A percentile compares a stretch with the other conserved stretches of the same genome.
phyloP scores from a whole-genome alignment of 2,329 filamentous ascomycete species.

The Apiospora malaysiana region DNA sequence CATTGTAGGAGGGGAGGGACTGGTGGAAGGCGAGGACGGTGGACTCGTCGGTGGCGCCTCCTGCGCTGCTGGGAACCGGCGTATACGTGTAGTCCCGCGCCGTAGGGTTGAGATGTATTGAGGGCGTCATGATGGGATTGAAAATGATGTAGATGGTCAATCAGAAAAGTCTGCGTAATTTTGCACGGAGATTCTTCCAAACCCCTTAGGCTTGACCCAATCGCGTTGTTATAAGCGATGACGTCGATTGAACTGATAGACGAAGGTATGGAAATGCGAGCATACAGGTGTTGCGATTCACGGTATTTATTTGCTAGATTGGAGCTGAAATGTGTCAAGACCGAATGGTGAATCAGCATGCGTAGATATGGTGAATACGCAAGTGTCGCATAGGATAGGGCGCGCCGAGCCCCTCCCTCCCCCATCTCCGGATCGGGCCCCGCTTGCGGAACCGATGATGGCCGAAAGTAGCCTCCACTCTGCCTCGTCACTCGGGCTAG shows the following conservation, averaged over 20 bases:
- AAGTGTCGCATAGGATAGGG: not conserved
- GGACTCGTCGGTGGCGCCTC: not conserved
- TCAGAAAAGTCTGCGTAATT: not conserved
- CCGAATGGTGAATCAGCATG: not conserved
- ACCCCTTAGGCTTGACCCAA: not conserved
- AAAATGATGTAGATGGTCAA: no score
- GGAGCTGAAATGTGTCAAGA: not conserved
- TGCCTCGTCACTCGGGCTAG: not conserved
- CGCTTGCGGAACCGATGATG: conserved; percentile 17
- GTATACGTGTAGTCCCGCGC: conserved; percentile 11
- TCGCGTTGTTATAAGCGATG: not conserved
- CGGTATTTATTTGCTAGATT: not conserved
- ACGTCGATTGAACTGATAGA: not conserved
- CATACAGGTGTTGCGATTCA: not conserved
- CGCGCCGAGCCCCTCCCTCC: not conserved
- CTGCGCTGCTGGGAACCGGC: not conserved
- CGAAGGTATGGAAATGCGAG: not conserved
- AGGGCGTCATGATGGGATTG: not conserved
- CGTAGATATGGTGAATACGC: not conserved
- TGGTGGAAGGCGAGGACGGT: conserved; percentile 56
- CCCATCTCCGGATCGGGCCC: conserved; percentile 3
- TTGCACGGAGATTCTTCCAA: not conserved
- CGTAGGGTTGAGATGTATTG: conserved; percentile 1
- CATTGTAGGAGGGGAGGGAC: conserved; percentile 60
- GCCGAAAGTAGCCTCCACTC: conserved; percentile 13